phyloP scores from a whole-genome alignment of 495 filamentous ascomycete genomes.

The Lichina pygmaea region DNA sequence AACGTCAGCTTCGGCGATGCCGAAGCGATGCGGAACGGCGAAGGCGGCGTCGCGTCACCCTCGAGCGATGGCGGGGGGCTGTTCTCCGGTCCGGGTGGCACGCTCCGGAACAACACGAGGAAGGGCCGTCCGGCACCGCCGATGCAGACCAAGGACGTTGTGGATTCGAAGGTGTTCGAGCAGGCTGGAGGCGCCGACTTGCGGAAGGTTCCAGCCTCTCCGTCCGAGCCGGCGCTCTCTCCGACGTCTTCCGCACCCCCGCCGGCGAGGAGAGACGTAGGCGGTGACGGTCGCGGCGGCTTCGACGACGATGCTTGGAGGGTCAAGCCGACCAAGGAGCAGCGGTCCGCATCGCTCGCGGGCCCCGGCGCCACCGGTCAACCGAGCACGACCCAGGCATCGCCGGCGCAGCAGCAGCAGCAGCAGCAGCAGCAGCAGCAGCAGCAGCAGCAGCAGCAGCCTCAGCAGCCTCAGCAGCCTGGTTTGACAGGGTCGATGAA shows the following conservation, averaged over 20 bases:
- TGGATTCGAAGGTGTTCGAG: slow-evolving; percentile 69
- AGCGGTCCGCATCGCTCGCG: slow-evolving; percentile 12
- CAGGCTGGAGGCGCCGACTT: slow-evolving; percentile 20
- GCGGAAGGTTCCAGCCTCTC: slow-evolving; percentile 15
- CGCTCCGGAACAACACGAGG: slow-evolving; percentile 78
- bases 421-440: no score
- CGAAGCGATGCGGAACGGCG: slow-evolving; percentile 22
- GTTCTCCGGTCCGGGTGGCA: slow-evolving; percentile 76
- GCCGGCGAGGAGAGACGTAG: slow-evolving; percentile 11
- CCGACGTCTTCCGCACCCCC: slow-evolving; percentile 23
- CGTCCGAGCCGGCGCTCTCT: slow-evolving; percentile 17
- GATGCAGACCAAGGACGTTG: slow-evolving; percentile 56
- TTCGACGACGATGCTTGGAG: slow-evolving; percentile 98
- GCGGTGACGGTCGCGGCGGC: slow-evolving; percentile 20
- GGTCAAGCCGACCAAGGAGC: slow-evolving; percentile 64
- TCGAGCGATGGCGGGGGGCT: slow-evolving; percentile 37
- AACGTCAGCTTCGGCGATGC: slow-evolving; percentile 34
- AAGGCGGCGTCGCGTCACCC: slow-evolving; percentile 4
- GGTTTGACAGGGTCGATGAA: slow-evolving; percentile 44
- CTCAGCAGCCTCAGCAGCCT: slow-evolving; percentile 18
- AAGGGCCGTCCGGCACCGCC: slow-evolving; percentile 72
- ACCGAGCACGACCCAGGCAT: slow-evolving; percentile 2
- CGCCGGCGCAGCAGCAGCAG: slow-evolving; percentile 13
- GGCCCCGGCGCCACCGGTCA: not conserved
- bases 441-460: slow-evolving; percentile 9